Evolutionary conservation across 768 basidiomycete genomes (phyloP).

Genomic region (Hypsizygus marmoreus): DNA sequence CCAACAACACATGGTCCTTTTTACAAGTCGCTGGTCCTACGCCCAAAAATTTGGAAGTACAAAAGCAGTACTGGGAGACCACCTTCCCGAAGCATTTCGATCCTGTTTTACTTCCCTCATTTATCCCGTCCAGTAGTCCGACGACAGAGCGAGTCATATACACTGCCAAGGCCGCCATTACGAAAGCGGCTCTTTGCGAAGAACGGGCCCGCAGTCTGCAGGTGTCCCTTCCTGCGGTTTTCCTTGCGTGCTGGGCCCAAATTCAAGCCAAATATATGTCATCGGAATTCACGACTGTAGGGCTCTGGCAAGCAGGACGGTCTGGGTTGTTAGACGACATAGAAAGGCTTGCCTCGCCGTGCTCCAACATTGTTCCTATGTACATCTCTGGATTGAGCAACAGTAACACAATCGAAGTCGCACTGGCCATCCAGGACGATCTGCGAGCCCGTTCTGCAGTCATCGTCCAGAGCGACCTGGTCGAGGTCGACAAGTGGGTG

Average conservation of each 20-base stretch:
- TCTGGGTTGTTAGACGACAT: conserved; percentile 34
- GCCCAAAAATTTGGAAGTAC: conserved; percentile 18
- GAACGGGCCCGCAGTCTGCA: conserved; percentile 37
- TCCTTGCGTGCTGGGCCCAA: conserved; percentile 45
- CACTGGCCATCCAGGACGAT: conserved; percentile 34
- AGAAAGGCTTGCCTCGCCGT: conserved; percentile 43
- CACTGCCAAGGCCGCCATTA: conserved; percentile 16
- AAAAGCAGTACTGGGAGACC: conserved; percentile 39
- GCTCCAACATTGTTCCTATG: conserved; percentile 46
- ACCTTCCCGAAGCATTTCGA: conserved; percentile 29
- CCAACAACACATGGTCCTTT: conserved; percentile 29
- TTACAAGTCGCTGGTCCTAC: conserved; percentile 23
- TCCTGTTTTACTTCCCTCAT: conserved; percentile 28
- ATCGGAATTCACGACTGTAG: conserved; percentile 35
- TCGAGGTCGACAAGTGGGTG: conserved; percentile 38
- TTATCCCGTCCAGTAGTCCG: neutral
- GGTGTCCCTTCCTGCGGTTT: conserved; percentile 40
- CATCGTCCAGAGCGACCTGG: conserved; percentile 42
- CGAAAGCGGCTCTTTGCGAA: conserved; percentile 34
- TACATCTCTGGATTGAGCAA: conserved; percentile 23
- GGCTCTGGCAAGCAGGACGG: conserved; percentile 50
- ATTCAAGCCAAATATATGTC: conserved; percentile 34
- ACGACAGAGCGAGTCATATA: conserved; percentile 15
- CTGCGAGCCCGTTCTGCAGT: conserved; percentile 36
- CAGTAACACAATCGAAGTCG: conserved; percentile 25